Base-by-base conservation (phyloP, 495 filamentous ascomycete genomes). In the Aspergillus haitiensis region DNA sequence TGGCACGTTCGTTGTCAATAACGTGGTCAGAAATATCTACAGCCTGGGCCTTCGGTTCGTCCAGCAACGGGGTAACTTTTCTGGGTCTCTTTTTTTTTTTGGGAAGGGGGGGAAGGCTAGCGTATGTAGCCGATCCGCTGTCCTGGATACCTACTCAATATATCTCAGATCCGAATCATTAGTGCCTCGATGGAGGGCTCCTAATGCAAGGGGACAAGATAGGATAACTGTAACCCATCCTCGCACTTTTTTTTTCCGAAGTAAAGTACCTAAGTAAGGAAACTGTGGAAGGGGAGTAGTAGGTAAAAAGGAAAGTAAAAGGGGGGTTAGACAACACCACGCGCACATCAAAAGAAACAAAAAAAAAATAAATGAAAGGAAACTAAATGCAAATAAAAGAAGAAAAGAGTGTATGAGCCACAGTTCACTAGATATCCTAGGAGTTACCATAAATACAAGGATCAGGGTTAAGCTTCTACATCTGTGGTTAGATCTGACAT, bases 321-420 rank as follows among this genome's bases (percentile, higher is more conserved):
- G 10, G 6, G 27, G 10, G 10, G 10, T 47, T 16, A 21, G 5
- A 47, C n/a, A 47, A 13, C 42, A 47, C n/a, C n/a, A 16, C 44
- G 7, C 44, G 10, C 44, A 6, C 15, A 4, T 16, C 16, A 47
- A 47, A 47, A 16, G 27, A 47, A 21, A 8, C 16, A 47, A 47
- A 11, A 50, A 56, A 47, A 56, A 27, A 37, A 47, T 33, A 61
- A 55, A 51, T 50, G 42, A 52, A 44, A 36, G 46, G 46, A 45
- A 55, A 61, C 31, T 0, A 56, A 15, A 46, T 45, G 31, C 5
- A 31, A 51, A 51, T 11, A 11, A 31, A 51, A 51, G 21, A 51
- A 32, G 34, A 51, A 51, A n/a, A 34, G n/a, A 48, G 45, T 33
- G 32, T 8, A 51, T 33, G 18, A 51, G 8, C 48, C 48, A 32